Percentiles rank a stretch among this genome's conserved stretches.
Evolutionary conservation across 2,329 filamentous ascomycete species (phyloP).

Genomic region (Metarhizium humberi): DNA sequence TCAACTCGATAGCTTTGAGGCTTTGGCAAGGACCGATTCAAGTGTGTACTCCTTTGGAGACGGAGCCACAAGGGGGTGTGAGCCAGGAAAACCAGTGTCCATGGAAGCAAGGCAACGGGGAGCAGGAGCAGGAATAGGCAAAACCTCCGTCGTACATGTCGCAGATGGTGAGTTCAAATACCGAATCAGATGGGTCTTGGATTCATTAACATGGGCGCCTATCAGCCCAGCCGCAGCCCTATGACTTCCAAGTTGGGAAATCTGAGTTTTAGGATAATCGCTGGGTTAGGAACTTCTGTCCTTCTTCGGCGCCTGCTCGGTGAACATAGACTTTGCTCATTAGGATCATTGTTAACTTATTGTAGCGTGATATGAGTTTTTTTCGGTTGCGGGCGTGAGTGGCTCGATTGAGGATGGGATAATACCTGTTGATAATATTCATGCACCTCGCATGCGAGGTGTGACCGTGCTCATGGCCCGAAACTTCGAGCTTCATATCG

Average conservation of each 20-base stretch:
- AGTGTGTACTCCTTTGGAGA: neutral
- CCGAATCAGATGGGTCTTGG: neutral
- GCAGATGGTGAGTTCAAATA: neutral
- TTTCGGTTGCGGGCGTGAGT: too few species aligned
- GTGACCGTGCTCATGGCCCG: too few species aligned
- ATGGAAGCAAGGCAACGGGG: neutral
- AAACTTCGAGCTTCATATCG: too few species aligned
- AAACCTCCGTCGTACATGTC: neutral
- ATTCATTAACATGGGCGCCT: neutral
- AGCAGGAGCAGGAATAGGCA: slow-evolving; percentile 4
- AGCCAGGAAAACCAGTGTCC: too few species aligned
- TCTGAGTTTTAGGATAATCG: neutral
- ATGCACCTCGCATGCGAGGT: too few species aligned
- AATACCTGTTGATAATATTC: neutral
- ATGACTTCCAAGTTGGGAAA: neutral
- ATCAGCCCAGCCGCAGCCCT: neutral
- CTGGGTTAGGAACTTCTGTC: slow-evolving; percentile 3
- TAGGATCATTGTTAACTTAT: neutral
- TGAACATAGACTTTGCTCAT: neutral
- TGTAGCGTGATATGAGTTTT: too few species aligned
- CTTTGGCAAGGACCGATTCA: too few species aligned
- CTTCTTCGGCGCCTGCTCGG: slow-evolving; percentile 4
- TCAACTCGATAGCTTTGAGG: neutral
- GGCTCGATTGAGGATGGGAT: too few species aligned
- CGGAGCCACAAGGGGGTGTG: neutral